Conservation (phyloP, 192 early-diverging fungal species). For the Phycomyces blakesleeanus region DNA sequence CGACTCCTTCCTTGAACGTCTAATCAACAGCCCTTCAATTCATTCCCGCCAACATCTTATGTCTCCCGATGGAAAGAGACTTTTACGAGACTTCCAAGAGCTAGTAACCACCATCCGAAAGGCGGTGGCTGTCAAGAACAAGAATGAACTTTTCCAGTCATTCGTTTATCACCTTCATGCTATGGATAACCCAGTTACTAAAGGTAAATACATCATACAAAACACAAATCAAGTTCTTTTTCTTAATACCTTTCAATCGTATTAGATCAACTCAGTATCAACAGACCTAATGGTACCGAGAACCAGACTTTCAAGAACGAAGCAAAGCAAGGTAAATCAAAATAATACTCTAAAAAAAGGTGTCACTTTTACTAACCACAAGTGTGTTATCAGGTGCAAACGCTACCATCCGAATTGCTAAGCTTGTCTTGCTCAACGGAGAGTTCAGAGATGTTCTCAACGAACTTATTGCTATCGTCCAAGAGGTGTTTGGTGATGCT, state of each 20-base stretch:
- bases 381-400: slow-evolving; percentile 1
- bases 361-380: neutral
- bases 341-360: slow-evolving; percentile 25
- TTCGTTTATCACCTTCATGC: slow-evolving; percentile 34
- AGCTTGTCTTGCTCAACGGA: slow-evolving; percentile 33
- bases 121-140: slow-evolving; percentile 35
- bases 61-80: slow-evolving; percentile 31
- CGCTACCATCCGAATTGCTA: slow-evolving; percentile 24
- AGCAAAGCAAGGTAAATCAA: slow-evolving; percentile 22
- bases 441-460: slow-evolving; percentile 34
- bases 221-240: too few species aligned
- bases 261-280: neutral
- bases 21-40: slow-evolving; percentile 19
- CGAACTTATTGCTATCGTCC: slow-evolving; percentile 32
- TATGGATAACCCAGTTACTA: slow-evolving; percentile 6
- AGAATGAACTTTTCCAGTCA: slow-evolving; percentile 38
- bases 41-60: slow-evolving; percentile 34
- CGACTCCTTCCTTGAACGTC: slow-evolving; percentile 27
- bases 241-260: neutral
- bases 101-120: slow-evolving; percentile 31
- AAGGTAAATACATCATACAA: slow-evolving; percentile 5
- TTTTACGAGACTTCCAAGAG: slow-evolving; percentile 35
- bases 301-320: slow-evolving; percentile 9
- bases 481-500: slow-evolving; percentile 32
- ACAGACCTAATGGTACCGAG: slow-evolving; percentile 5